Percentiles rank a stretch among this genome's conserved stretches.
Conservation (phyloP, 345 rosid species). For the Acer campestre region DNA sequence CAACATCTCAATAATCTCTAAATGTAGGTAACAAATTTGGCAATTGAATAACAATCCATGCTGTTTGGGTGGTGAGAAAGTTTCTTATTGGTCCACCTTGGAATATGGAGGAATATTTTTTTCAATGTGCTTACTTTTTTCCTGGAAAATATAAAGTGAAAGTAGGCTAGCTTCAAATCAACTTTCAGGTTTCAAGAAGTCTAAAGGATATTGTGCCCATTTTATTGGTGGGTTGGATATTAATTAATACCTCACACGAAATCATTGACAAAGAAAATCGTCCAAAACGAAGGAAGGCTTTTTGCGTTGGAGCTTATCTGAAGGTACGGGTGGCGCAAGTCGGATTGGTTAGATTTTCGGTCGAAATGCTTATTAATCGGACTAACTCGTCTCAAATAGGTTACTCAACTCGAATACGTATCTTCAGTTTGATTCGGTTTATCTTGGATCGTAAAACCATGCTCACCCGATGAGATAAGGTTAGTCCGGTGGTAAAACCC, state of each 20-base stretch:
- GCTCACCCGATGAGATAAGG: no score
- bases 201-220: no score
- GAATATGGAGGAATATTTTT: neutral
- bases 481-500: no score
- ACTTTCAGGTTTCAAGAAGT: no score
- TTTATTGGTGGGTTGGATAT: no score
- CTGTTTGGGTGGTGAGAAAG: slow-evolving; percentile 1
- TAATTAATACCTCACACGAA: slow-evolving; percentile 6
- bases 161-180: no score
- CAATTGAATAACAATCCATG: slow-evolving; percentile 5
- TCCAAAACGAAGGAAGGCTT: neutral
- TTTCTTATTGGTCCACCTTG: neutral
- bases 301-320: neutral
- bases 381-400: no score
- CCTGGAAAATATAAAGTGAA: neutral
- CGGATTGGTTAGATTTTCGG: no score
- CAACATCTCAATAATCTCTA: neutral
- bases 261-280: neutral
- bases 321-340: neutral
- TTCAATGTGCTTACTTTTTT: neutral
- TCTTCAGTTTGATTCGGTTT: no score
- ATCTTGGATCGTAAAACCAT: no score
- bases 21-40: neutral
- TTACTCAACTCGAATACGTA: no score
- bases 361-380: no score